Evolutionary conservation across 148 eudicot genomes (phyloP).

Genomic region (Drosera capensis): DNA sequence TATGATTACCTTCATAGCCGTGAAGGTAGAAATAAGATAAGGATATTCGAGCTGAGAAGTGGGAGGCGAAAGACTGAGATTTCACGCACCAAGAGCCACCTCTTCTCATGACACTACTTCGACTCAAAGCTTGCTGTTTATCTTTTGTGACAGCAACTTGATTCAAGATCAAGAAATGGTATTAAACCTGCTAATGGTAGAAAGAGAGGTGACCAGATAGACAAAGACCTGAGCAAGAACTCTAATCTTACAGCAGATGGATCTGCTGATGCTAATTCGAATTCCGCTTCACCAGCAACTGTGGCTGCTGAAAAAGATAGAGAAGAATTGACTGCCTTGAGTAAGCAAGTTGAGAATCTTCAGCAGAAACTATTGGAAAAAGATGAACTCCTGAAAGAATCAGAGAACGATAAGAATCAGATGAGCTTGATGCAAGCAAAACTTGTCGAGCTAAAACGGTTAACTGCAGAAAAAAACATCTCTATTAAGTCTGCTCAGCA

Average conservation of each 20-base stretch:
- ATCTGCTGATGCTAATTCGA: constrained; percentile 23
- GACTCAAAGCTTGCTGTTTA: constrained; percentile 6
- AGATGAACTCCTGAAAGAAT: constrained; percentile 56
- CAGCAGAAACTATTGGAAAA: constrained; percentile 49
- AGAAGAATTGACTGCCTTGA: constrained; percentile 55
- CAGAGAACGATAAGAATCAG: constrained; percentile 42
- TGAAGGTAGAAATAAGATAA: too few relatives aligned
- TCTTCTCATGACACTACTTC: too few relatives aligned
- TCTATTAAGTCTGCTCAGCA: constrained; percentile 43
- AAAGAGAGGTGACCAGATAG: constrained; percentile 32
- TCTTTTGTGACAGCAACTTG: constrained; percentile 24
- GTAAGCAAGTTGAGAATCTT: constrained; percentile 62
- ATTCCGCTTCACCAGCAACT: constrained; percentile 26
- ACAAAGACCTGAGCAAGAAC: constrained; percentile 28
- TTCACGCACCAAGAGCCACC: too few relatives aligned
- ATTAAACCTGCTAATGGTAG: constrained; percentile 43
- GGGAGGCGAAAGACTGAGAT: too few relatives aligned
- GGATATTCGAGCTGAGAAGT: too few relatives aligned
- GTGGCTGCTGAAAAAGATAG: constrained; percentile 40
- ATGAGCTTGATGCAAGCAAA: constrained; percentile 28
- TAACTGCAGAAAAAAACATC: constrained; percentile 48
- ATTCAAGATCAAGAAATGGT: constrained; percentile 32
- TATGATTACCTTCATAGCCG: too few relatives aligned
- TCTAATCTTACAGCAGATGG: constrained; percentile 29
- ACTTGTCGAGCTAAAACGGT: constrained; percentile 41